phyloP scores from a whole-genome alignment of 306 rosid genomes.

The Cicer cuneatum region DNA sequence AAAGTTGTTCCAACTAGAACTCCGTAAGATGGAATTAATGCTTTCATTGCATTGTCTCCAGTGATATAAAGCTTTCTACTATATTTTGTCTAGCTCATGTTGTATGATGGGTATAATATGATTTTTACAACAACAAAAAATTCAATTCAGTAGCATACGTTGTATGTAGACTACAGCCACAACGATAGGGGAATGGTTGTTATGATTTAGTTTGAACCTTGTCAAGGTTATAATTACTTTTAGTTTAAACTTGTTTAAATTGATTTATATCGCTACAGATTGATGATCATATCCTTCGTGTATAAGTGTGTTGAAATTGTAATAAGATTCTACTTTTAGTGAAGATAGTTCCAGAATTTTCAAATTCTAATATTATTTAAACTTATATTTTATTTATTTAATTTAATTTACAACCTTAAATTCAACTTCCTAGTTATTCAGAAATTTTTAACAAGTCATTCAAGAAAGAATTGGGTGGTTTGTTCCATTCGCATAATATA shows the following conservation, averaged over 20 bases:
- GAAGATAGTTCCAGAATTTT: not conserved
- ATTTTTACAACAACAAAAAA: not conserved
- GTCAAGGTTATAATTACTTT: not conserved
- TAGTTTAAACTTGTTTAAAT: conserved; percentile 1
- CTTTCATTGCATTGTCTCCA: too few species aligned
- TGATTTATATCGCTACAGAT: not conserved
- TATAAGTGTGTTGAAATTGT: not conserved
- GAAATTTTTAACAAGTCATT: too few species aligned
- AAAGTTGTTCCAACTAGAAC: not conserved
- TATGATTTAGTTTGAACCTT: not conserved
- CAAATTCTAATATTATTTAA: not conserved
- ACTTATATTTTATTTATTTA: not conserved
- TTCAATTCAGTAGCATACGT: not conserved
- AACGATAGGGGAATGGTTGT: not conserved
- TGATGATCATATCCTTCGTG: not conserved
- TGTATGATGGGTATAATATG: too few species aligned
- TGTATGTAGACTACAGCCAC: not conserved
- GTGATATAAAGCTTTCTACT: too few species aligned
- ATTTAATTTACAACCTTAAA: too few species aligned
- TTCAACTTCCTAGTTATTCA: too few species aligned
- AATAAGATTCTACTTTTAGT: not conserved
- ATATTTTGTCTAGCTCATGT: too few species aligned
- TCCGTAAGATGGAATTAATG: too few species aligned
- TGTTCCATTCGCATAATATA: too few species aligned
- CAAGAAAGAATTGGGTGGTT: too few species aligned